Evolutionary conservation across 129 eudicot genomes (phyloP), one percentile per base, ranked within the genome.

Genomic region (Glebionis coronaria): DNA sequence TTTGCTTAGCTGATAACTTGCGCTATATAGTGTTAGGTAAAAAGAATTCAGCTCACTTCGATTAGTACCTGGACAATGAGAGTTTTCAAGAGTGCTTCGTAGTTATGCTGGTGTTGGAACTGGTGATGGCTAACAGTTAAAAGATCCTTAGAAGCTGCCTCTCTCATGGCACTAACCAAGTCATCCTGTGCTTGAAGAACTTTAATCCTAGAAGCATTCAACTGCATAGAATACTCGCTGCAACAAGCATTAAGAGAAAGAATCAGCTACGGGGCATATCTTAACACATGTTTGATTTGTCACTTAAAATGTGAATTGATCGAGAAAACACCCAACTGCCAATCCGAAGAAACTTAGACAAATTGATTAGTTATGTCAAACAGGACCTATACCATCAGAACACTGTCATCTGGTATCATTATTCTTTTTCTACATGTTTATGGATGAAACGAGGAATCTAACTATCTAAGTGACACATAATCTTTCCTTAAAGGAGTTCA

Each of bases 141-240:
- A 63, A 92, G 95, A 77, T 92, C 91, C 78, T 84, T 82, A 59
- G 89, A 73, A 60, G 96, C 94, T 64, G 90, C 75, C 62, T 92
- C 91, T 76, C 82, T 86, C 96, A 92, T 88, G 65, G 98, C 73
- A 68, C 35, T 74, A 49, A 92, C 96, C 80, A 92, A 67, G 75
- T 88, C 96, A 86, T 92, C 98, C 84, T 88, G 96, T 46, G 96
- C 96, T 80, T 92, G 98, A 84, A 92, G 98, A 80, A 92, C 96
- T 69, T 92, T 92, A 74, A 92, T 74, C 42, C 95, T 71, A 80
- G 98, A 85, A 73, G 98, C 91, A 80, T 92, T 92, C 50, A 92
- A 84, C 75, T 92, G 96, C 91, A 86, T 88, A 18, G 95, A 88
- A 72, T 92, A 92, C 84, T 92, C 98, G 58, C 98, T 92, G 61